Evolutionary conservation across 306 rosid genomes (phyloP).

Genomic region (Elaeagnus macrophylla): DNA sequence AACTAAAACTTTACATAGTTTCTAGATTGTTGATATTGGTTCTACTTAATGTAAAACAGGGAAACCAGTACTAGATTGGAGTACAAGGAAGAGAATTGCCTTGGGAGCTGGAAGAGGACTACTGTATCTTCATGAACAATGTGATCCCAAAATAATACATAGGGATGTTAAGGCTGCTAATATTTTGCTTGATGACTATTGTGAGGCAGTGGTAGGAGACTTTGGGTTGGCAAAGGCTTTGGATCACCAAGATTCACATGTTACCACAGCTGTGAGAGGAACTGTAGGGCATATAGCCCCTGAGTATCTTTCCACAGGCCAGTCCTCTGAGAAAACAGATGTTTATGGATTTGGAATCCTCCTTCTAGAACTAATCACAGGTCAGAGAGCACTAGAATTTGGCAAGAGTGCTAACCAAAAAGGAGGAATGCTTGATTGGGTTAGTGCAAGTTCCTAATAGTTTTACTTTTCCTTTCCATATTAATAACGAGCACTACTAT

Average conservation of each 20-base stretch:
- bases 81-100: constrained; percentile 79
- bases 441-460: constrained; percentile 5
- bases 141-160: constrained; percentile 93
- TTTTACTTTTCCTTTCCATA: neutral
- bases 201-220: constrained; percentile 96
- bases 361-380: constrained; percentile 83
- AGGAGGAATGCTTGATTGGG: constrained; percentile 98
- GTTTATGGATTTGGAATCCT: constrained; percentile 90
- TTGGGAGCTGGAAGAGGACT: constrained; percentile 89
- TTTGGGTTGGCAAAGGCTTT: constrained; percentile 92
- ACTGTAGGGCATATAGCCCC: constrained; percentile 96
- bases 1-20: no score
- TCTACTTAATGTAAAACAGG: constrained; percentile 29
- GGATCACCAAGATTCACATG: constrained; percentile 92
- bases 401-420: constrained; percentile 82
- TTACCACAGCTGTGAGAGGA: constrained; percentile 92
- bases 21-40: constrained; percentile 6
- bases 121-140: constrained; percentile 83
- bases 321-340: constrained; percentile 91
- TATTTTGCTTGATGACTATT: constrained; percentile 81
- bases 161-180: constrained; percentile 97
- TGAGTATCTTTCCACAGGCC: constrained; percentile 91
- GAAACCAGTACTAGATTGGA: constrained; percentile 79
- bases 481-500: neutral
- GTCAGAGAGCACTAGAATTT: constrained; percentile 79